Conservation (phyloP, 495 filamentous ascomycete species). For the Aspergillus bridgeri region DNA sequence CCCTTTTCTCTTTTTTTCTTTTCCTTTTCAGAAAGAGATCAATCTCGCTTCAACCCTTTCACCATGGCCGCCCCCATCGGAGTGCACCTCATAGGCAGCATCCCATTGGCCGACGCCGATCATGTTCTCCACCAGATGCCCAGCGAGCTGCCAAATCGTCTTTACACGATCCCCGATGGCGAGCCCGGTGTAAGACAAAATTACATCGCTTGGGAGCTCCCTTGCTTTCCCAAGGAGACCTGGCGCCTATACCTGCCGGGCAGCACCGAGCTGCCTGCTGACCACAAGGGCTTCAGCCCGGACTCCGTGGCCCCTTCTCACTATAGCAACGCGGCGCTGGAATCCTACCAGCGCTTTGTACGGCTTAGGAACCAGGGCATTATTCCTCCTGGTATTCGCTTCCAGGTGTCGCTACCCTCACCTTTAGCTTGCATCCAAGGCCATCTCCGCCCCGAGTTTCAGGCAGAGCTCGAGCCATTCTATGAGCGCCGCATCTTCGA, state of each 20-base stretch:
- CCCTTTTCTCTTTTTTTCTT: no score
- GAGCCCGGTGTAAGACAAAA: slow-evolving; percentile 36
- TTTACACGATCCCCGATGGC: slow-evolving; percentile 39
- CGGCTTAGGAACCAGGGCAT: slow-evolving; percentile 23
- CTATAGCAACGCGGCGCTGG: slow-evolving; percentile 34
- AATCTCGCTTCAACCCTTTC: no score
- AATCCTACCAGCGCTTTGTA: slow-evolving; percentile 33
- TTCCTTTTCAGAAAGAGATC: no score
- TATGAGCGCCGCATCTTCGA: slow-evolving; percentile 36
- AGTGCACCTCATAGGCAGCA: slow-evolving; percentile 30
- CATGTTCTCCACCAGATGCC: slow-evolving; percentile 28
- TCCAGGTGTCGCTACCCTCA: slow-evolving; percentile 39
- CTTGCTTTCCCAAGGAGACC: slow-evolving; percentile 23
- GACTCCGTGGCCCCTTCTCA: slow-evolving; percentile 28
- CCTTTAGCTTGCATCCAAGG: slow-evolving; percentile 15
- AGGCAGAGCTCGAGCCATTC: slow-evolving; percentile 30
- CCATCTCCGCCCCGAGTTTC: slow-evolving; percentile 25
- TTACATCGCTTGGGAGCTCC: slow-evolving; percentile 33
- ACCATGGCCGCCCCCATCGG: background rate
- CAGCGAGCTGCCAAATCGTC: slow-evolving; percentile 24
- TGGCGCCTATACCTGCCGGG: slow-evolving; percentile 9
- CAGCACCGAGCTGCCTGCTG: slow-evolving; percentile 9
- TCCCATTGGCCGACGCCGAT: slow-evolving; percentile 27
- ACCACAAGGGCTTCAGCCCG: slow-evolving; percentile 21
- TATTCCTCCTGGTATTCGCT: slow-evolving; percentile 28